phyloP scores from a whole-genome alignment of 1,139 yeast species.

The Pichia sp. region DNA sequence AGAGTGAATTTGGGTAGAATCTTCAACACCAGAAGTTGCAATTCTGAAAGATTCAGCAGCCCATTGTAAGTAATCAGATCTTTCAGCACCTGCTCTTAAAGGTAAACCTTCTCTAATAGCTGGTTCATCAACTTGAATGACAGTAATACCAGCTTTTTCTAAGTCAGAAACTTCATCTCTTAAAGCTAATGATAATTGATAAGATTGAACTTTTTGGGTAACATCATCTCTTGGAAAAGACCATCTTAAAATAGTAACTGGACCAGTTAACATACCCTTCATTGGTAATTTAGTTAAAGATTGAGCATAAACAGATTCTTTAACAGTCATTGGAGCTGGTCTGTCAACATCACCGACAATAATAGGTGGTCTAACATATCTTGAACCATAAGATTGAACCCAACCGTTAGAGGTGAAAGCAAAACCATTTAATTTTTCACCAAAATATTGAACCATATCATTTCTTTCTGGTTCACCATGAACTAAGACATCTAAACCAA shows the following conservation, averaged over 20 bases:
- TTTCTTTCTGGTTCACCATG: conserved; percentile 99
- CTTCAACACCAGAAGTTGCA: conserved; percentile 95
- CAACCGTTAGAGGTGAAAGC: conserved; percentile 98
- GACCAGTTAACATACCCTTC: conserved; percentile 99
- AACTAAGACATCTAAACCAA: conserved; percentile 94
- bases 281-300: conserved; percentile 90
- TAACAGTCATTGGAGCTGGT: conserved; percentile 97
- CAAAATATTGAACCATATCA: conserved; percentile 99
- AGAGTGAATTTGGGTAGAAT: conserved; percentile 96
- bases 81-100: conserved; percentile 94
- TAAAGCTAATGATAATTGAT: conserved; percentile 94
- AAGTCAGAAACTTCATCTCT: conserved; percentile 98
- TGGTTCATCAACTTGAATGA: conserved; percentile 99
- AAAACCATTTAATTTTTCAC: conserved; percentile 97
- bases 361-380: conserved; percentile 99
- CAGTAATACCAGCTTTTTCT: conserved; percentile 96
- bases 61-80: conserved; percentile 95
- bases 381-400: conserved; percentile 99
- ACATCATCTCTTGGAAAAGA: conserved; percentile 99
- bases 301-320: conserved; percentile 99
- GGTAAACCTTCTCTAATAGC: conserved; percentile 99
- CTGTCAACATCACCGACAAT: conserved; percentile 98
- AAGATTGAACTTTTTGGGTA: conserved; percentile 88
- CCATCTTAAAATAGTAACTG: conserved; percentile 99
- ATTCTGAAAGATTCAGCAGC: conserved; percentile 99